Base-by-base conservation (phyloP, 2,329 filamentous ascomycete species). In the Aspergillus eucalypticola region DNA sequence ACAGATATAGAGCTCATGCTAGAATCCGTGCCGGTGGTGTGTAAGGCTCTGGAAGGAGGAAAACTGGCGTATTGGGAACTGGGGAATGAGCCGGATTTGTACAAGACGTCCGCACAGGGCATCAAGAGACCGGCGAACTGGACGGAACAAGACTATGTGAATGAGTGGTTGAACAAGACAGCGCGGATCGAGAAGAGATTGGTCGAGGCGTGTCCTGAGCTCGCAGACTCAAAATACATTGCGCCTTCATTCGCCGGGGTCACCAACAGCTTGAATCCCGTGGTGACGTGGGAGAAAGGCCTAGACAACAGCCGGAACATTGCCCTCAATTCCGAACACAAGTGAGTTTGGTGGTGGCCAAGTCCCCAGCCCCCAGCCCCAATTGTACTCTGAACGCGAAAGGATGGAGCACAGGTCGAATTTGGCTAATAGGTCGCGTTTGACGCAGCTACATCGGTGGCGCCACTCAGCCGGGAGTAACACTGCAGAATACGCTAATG, bases 11-110 rank as follows among this genome's bases (percentile, higher is more conserved):
- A 39, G 46, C 13, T 41, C 25, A 29, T 29, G 19, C n/a, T 51
- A 11, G 29, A 51, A 46, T 86, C 84, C 0, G 83, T 84, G 0
- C 79, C 83, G 0, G 71, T 86, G 42, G 85, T 81, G 2, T 89
- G 86, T 73, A 81, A 83, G 65, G 83, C 84, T 3, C 73, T 89
- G 0, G 74, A 77, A 2, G 72, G 73, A 10, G 81, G 79, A 5
- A 84, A 79, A 56, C 73, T 88, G 5, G 79, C 84, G 25, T 75
- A 77, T 62, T 89, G 84, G 84, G 84, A 87, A 67, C 84, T 88
- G 64, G 86, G 87, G 41, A 89, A 89, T 66, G 86, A 88, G 70
- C 84, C 85, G 0, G 86, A 89, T 69, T 72, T 88, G 7, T 88
- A 76, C 71, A 80, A 82, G 17, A 82, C 79, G 1, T 83, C 81